Base-by-base conservation (phyloP, 768 basidiomycete genomes). In the Phylloporus scabripes region DNA sequence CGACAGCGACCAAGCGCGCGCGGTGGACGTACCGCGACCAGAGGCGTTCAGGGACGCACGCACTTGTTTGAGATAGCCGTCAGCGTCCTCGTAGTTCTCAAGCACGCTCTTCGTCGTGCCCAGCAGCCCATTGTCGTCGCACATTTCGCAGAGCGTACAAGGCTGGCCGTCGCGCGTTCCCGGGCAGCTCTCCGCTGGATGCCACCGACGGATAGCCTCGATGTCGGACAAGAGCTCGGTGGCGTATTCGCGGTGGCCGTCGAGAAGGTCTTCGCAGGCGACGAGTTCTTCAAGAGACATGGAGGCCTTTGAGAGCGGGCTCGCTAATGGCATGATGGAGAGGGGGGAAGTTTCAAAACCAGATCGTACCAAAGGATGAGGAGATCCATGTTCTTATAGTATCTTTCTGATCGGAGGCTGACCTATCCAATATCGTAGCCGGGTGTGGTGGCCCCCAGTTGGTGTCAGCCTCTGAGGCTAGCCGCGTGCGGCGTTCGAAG, bases 221-320 rank as follows among this genome's bases (percentile, higher is more conserved):
- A 58, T 14, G 32, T 12, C 46, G 42, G 49, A 51, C 33, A 48
- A 42, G 42, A 61, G 48, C n/a, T 47, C 46, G 10, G 29, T 15
- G n/a, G 51, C 49, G 23, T 51, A 55, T 32, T 45, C 34, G 8
- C 45, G 46, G 7, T 56, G 48, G 31, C 42, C 15, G 0, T 52
- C 45, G 32, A 61, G 56, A 31, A 58, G 24, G 9, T 49, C 48
- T 24, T 61, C 34, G 28, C 60, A 58, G 18, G 37, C 23, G 28
- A 26, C 40, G 12, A 61, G 50, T 46, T 60, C 56, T 3, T 14
- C 48, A 14, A 17, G 44, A 17, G 60, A 53, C 56, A 60, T 48
- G 40, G 42, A 10, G 5, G 34, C 6, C 18, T 42, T 40, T 21
- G 38, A n/a, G 12, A 33, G 38, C 20, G 23, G 11, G 7, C 26